phyloP scores from a whole-genome alignment of 169 alveolate species.

The Plasmodium chabaudi region DNA sequence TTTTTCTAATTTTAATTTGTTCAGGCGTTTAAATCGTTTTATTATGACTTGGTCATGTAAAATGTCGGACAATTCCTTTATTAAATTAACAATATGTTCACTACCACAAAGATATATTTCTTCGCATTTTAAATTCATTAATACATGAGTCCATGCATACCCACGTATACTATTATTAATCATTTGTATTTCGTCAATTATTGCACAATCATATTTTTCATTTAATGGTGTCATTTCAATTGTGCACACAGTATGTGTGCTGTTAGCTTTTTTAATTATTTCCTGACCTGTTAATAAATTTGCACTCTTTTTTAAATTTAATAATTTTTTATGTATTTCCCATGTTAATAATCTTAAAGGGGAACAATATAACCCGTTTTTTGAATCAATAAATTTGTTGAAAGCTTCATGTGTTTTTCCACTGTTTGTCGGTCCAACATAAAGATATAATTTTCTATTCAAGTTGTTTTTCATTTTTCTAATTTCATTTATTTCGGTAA shows the following conservation, averaged over 20 bases:
- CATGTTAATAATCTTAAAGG: constrained; percentile 95
- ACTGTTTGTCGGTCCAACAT: constrained; percentile 95
- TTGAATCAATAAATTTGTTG: constrained; percentile 84
- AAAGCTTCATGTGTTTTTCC: constrained; percentile 94
- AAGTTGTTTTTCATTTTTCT: constrained; percentile 55
- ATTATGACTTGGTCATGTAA: constrained; percentile 72
- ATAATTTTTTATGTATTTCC: constrained; percentile 90
- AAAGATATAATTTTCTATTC: constrained; percentile 85
- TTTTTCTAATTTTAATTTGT: constrained; percentile 74
- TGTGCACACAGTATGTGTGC: constrained; percentile 92
- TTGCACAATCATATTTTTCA: constrained; percentile 89
- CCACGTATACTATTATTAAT: constrained; percentile 92
- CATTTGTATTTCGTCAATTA: constrained; percentile 94
- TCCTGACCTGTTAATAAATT: constrained; percentile 93
- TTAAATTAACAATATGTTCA: constrained; percentile 31
- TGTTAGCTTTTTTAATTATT: constrained; percentile 18
- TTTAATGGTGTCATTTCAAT: constrained; percentile 90
- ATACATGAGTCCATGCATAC: constrained; percentile 93
- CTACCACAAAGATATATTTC: constrained; percentile 72
- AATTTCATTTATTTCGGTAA: constrained; percentile 26
- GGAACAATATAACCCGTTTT: constrained; percentile 91
- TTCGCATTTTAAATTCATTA: constrained; percentile 87
- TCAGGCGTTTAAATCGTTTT: constrained; percentile 76
- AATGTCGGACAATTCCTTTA: constrained; percentile 21
- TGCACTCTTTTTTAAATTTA: constrained; percentile 81